phyloP scores from a whole-genome alignment of 164 flowering plant species.

The Litsea cubeba region DNA sequence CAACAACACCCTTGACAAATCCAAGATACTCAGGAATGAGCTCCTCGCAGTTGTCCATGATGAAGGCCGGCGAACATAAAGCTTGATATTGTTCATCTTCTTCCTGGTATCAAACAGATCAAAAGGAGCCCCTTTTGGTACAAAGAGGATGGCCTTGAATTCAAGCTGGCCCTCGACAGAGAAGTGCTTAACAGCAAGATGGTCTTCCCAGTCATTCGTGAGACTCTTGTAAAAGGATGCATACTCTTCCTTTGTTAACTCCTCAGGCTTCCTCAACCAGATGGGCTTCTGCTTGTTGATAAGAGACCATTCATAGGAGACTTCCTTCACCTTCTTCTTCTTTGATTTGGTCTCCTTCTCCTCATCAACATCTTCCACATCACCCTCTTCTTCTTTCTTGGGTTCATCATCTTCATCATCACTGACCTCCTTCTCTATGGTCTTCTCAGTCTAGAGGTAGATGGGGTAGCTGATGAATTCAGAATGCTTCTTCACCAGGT shows the following conservation, averaged over 20 bases:
- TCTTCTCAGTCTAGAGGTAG: constrained; percentile 57
- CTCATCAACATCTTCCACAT: constrained; percentile 52
- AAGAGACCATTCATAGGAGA: constrained; percentile 47
- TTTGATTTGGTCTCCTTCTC: constrained; percentile 42
- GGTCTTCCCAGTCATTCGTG: constrained; percentile 64
- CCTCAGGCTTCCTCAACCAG: constrained; percentile 61
- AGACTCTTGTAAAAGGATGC: constrained; percentile 64
- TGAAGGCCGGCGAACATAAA: constrained; percentile 51
- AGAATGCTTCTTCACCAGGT: constrained; percentile 56
- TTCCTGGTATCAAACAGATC: constrained; percentile 59
- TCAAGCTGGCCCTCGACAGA: constrained; percentile 70
- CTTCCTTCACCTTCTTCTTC: constrained; percentile 56
- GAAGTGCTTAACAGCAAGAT: constrained; percentile 53
- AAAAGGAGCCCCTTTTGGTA: constrained; percentile 55
- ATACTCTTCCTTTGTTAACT: constrained; percentile 55
- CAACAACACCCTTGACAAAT: constrained; percentile 56
- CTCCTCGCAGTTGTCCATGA: constrained; percentile 65
- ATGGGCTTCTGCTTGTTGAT: constrained; percentile 60
- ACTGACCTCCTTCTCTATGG: constrained; percentile 47
- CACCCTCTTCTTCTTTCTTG: constrained; percentile 53
- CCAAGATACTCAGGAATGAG: constrained; percentile 54
- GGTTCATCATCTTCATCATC: constrained; percentile 53
- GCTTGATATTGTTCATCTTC: constrained; percentile 61
- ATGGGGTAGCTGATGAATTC: constrained; percentile 63
- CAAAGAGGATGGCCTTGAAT: constrained; percentile 53